Conservation (phyloP, 2,329 filamentous ascomycete genomes). For the Aureobasidium sp. region DNA sequence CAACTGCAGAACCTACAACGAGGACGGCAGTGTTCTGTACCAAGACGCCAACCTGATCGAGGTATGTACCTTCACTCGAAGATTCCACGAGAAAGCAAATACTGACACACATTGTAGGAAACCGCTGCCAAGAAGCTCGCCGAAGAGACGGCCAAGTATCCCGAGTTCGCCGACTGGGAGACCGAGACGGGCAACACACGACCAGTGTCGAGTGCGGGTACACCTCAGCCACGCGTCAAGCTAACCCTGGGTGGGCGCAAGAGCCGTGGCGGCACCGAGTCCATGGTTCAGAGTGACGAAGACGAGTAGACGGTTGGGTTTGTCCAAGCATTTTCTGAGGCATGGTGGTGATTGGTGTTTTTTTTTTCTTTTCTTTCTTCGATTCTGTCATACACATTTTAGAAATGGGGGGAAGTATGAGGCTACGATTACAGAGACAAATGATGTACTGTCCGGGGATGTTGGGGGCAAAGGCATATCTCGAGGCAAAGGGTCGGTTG, state of each 20-base stretch:
- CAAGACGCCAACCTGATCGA: slow-evolving; percentile 89
- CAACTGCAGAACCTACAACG: slow-evolving; percentile 94
- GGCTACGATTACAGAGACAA: not conserved
- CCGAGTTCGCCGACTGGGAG: slow-evolving; percentile 51
- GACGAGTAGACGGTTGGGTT: slow-evolving; percentile 1
- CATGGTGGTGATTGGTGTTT: not conserved
- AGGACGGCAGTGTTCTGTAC: slow-evolving; percentile 87
- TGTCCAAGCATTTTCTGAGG: not conserved
- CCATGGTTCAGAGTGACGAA: slow-evolving; percentile 12
- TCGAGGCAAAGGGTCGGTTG: not conserved
- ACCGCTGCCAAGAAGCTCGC: slow-evolving; percentile 46
- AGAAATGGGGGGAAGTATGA: not conserved
- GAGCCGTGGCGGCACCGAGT: slow-evolving; percentile 14
- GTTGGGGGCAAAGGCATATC: no score
- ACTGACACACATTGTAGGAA: slow-evolving; percentile 28
- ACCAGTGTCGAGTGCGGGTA: slow-evolving; percentile 49
- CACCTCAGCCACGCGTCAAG: slow-evolving; percentile 56
- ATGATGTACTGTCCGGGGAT: not conserved
- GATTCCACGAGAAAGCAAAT: not conserved
- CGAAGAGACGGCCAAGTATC: slow-evolving; percentile 46
- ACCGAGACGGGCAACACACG: slow-evolving; percentile 36
- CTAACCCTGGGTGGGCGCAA: slow-evolving; percentile 59
- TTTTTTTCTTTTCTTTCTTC: not conserved
- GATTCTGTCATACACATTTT: not conserved
- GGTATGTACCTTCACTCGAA: slow-evolving; percentile 47